Evolutionary conservation across 176 grass and related monocot species (phyloP), one percentile per base, ranked within the genome.

Genomic region (Eragrostis nindensis): DNA sequence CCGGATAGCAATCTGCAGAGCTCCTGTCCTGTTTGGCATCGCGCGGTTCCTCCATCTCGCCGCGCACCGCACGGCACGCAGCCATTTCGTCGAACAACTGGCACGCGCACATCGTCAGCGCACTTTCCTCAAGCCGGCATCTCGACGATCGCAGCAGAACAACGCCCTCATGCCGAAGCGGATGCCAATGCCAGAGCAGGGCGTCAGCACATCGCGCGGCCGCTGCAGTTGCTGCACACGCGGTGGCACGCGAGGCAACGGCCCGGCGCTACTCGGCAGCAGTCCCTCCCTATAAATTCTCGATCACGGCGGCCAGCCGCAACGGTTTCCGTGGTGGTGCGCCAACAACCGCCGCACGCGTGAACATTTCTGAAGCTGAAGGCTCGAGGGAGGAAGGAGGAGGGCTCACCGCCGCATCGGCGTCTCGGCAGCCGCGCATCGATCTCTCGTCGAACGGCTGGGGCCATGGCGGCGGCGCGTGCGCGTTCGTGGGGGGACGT

Each of bases 31-130:
- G n/a, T n/a, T n/a, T n/a, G n/a, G n/a, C n/a, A n/a, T n/a, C n/a
- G n/a, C n/a, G n/a, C n/a, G n/a, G n/a, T n/a, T n/a, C n/a, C n/a
- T n/a, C n/a, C n/a, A n/a, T n/a, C n/a, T n/a, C n/a, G n/a, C n/a
- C n/a, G n/a, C n/a, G n/a, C n/a, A n/a, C n/a, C n/a, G n/a, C n/a
- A n/a, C n/a, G n/a, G n/a, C n/a, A n/a, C n/a, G 24, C 18, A 17
- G 18, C 30, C 74, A 78, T 85, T 85, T 70, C 45, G 43, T 60
- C 65, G 82, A 85, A 48, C 74, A 25, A 15, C 42, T 70, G 29
- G 29, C 32, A 21, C 43, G 74, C 54, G 32, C 22, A 8, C 15
- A 26, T 57, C 56, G 16, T 15, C 42, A 42, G 13, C 45, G 67
- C 24, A 46, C 22, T 7, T 0, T 22, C 24, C 59, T 15, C 25